A percentile compares a stretch with the other conserved stretches of the same genome.
Conservation (phyloP, 2,329 filamentous ascomycete genomes). For the Geoglossum cookeanum region DNA sequence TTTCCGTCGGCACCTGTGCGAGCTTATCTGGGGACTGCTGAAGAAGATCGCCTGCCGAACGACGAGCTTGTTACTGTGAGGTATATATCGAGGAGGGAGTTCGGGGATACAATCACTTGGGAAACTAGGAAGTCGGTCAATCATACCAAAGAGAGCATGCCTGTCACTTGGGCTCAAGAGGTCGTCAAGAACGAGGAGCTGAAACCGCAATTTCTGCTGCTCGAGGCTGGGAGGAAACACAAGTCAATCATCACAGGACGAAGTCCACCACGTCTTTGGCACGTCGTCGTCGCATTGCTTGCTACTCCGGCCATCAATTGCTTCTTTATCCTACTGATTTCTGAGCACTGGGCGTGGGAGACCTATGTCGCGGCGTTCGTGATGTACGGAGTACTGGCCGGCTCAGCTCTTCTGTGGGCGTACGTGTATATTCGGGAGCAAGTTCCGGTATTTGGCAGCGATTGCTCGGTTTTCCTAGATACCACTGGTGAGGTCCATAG, state of each 20-base stretch:
- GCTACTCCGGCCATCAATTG: constrained; percentile 5
- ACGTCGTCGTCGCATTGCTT: background rate
- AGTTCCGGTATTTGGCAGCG: background rate
- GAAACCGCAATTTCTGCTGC: background rate
- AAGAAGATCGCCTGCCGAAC: constrained; percentile 5
- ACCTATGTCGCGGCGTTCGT: constrained; percentile 2
- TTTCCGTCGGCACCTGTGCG: constrained; percentile 7
- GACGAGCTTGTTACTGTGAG: constrained; percentile 5
- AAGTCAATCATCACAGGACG: too few relatives aligned
- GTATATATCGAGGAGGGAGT: constrained; percentile 3
- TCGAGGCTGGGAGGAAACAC: background rate
- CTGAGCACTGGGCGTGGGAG: background rate
- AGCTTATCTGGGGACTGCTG: constrained; percentile 4
- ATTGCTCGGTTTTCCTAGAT: background rate
- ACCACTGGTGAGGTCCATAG: background rate
- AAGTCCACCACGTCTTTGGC: too few relatives aligned
- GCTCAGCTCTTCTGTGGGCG: constrained; percentile 5
- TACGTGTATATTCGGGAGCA: constrained; percentile 7
- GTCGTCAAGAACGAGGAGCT: background rate
- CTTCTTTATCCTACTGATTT: constrained; percentile 2
- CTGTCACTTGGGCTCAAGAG: too few relatives aligned
- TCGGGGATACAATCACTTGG: too few relatives aligned
- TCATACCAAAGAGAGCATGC: too few relatives aligned
- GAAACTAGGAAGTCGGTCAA: too few relatives aligned
- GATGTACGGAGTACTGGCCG: constrained; percentile 1